Base-by-base conservation (phyloP, 2,329 filamentous ascomycete species). In the Exutisphaerella laricina region DNA sequence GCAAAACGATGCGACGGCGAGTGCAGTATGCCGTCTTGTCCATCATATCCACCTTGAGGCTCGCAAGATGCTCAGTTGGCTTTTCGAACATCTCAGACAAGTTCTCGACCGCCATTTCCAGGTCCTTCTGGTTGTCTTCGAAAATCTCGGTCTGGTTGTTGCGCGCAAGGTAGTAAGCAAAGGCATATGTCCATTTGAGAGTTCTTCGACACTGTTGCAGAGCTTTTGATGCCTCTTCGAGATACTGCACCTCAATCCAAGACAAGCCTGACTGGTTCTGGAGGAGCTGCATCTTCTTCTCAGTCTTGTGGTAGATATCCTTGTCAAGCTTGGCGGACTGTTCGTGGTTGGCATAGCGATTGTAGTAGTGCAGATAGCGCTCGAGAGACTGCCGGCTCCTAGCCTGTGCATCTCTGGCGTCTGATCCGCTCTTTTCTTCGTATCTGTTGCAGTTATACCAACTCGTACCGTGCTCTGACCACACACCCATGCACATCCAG, bases 401-500 rank as follows among this genome's bases (percentile, higher is more conserved):
- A 2, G 92, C 88, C 64, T 98, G 92, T 1, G 88, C 88, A 64
- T 94, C 88, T 25, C 92, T 78, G 4, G 92, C 92, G 43, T 96
- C 89, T 0, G 80, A 75, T 2, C 92, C 92, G 53, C 87, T 94
- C 74, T 92, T 96, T 70, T 97, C 92, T 62, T 98, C 92, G 58
- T 84, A 98, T 6, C 92, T 78, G 63, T 95, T 98, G 75, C 92
- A 98, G 66, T 95, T 98, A 73, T 98, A 98, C 92, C 92, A 98
- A 68, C 88, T 95, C 3, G 90, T 98, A 50, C 92, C 92, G 63
- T 98, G 92, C 67, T 98, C 92, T 1, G 88, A 94, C 92, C 92
- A 98, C 1, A 95, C 73, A 0, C 92, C 92, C 92, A 98, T 98
- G 61, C 92, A 98, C 85, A 98, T 97, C 92, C 92, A 98, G 70